Evolutionary conservation across 2,329 filamentous ascomycete genomes (phyloP).

Genomic region (Diaporthe longicolla): DNA sequence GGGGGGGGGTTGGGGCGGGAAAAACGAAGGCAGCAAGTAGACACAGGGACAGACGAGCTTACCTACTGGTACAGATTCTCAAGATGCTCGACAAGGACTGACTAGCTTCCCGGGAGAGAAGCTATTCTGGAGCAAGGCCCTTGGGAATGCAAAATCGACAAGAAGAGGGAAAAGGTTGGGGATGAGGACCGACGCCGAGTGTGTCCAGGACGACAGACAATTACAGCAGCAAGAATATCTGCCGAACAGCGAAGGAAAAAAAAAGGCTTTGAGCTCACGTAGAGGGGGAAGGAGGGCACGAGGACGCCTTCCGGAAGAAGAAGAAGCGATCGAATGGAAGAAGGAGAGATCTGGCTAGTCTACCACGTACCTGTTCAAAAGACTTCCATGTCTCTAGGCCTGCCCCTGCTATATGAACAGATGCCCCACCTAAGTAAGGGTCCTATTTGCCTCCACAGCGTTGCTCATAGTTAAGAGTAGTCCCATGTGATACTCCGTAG

Average conservation of each 20-base stretch:
- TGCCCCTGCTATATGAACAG: constrained; percentile 11
- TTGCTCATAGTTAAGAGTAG: no score
- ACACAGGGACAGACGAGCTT: neutral
- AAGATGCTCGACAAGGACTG: neutral
- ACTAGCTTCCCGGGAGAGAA: neutral
- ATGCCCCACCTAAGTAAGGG: constrained; percentile 16
- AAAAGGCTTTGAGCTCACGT: neutral
- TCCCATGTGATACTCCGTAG: constrained; percentile 24
- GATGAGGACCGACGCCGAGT: neutral
- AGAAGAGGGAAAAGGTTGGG: neutral
- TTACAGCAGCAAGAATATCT: neutral
- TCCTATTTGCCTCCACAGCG: constrained; percentile 3
- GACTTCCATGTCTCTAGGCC: constrained; percentile 6
- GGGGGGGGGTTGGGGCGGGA: neutral
- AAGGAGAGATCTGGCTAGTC: neutral
- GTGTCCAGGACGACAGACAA: neutral
- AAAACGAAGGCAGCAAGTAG: neutral
- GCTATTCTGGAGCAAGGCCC: neutral
- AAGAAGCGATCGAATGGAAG: constrained; percentile 17
- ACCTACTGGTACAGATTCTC: neutral
- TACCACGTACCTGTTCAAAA: neutral
- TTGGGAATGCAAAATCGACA: neutral
- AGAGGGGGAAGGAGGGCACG: constrained; percentile 34
- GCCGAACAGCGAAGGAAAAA: neutral
- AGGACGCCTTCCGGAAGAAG: constrained; percentile 32